Evolutionary conservation across 169 alveolate species (phyloP).

Genomic region (Plasmodium knowlesi): DNA sequence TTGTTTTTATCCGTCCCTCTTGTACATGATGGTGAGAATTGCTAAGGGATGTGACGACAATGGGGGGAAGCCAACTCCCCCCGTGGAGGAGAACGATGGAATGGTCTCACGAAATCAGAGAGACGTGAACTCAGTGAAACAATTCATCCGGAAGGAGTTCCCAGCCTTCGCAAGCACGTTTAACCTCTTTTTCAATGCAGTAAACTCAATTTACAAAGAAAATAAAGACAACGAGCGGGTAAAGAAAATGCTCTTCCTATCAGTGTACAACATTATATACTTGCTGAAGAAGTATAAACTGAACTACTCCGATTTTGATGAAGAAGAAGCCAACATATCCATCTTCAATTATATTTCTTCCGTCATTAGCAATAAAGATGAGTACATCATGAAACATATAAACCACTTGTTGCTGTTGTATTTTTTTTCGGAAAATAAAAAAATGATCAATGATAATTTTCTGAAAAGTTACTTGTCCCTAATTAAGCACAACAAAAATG

Average conservation of each 20-base stretch:
- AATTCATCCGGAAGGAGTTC: constrained; percentile 2
- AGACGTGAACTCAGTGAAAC: not conserved
- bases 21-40: constrained; percentile 18
- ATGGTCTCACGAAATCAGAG: not conserved
- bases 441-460: constrained; percentile 31
- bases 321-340: not conserved
- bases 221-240: constrained; percentile 36
- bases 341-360: constrained; percentile 38
- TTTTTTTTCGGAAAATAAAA: constrained; percentile 36
- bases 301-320: constrained; percentile 13
- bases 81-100: not conserved
- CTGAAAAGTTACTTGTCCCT: constrained; percentile 48
- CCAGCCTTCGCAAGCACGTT: not conserved
- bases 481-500: constrained; percentile 45
- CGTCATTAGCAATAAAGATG: constrained; percentile 35
- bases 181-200: not conserved
- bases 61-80: not conserved
- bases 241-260: constrained; percentile 23
- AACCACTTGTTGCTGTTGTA: constrained; percentile 34
- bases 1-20: constrained; percentile 42
- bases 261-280: constrained; percentile 52
- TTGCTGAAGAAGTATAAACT: constrained; percentile 33
- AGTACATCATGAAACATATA: constrained; percentile 42
- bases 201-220: constrained; percentile 23
- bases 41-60: not conserved